Base-by-base conservation (phyloP, 2,329 filamentous ascomycete genomes). In the Penicillium sclerotiorum region DNA sequence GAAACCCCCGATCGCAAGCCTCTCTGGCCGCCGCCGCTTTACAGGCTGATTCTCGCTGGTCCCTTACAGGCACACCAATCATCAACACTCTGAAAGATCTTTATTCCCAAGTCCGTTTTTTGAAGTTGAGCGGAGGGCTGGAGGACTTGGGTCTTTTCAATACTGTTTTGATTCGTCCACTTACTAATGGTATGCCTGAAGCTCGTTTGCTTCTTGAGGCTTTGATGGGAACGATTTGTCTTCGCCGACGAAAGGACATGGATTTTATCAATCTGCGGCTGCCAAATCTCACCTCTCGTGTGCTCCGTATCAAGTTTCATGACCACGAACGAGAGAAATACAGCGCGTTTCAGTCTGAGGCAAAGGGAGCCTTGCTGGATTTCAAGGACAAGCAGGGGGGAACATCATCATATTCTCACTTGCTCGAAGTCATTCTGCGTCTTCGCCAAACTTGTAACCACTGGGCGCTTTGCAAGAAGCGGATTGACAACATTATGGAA, bases 391-490 rank as follows among this genome's bases (percentile, higher is more conserved):
- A 62, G 59, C 66, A 62, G 68, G 55, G 72, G 73, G 33, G 69
- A 60, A 77, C 82, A 2, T 79, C 82, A 2, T 79, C 79, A 1
- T 95, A 94, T 64, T 84, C 87, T 8, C 82, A 87, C 61, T 79
- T 96, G 1, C 79, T 96, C 9, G 90, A 95, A 69, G 82, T 91
- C 13, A 78, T 96, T 4, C 81, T 96, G 5, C 85, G 92, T 11
- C 82, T 95, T 58, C 83, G 92, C 15, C 91, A 96, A 72, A 82
- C 88, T 67, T 96, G 91, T 71, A 91, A 93, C 57, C 91, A 95
- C 67, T 95, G 90, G 89, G 86, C 87, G 8, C 80, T 96, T 9
- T 90, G 89, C 63, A 87, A 85, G 42, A 79, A 87, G 25, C 85
- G 89, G 11, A 79, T 95, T n/a, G 80, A 82, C 8, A 82, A 85